Conservation (phyloP, 1,284 basidiomycete species). For the Heterobasidion occidentale region DNA sequence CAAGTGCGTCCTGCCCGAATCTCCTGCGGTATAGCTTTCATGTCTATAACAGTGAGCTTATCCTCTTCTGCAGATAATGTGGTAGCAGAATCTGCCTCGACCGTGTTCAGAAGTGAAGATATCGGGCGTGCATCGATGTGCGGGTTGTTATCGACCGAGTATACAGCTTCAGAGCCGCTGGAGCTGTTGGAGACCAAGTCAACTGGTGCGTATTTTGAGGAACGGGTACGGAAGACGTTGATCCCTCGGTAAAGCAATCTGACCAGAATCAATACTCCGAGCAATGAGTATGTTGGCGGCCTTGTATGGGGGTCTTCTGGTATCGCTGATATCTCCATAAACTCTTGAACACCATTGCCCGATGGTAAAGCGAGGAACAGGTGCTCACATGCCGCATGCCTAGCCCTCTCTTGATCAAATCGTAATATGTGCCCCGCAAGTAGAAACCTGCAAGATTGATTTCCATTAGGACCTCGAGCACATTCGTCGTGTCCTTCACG, state of each 20-base stretch:
- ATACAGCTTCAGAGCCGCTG: background rate
- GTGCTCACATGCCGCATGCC: constrained; percentile 67
- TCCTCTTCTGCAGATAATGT: constrained; percentile 60
- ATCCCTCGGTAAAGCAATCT: constrained; percentile 63
- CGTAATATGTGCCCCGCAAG: constrained; percentile 73
- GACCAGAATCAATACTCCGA: constrained; percentile 70
- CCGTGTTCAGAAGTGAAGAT: constrained; percentile 45
- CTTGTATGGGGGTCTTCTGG: constrained; percentile 64
- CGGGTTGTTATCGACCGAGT: constrained; percentile 32
- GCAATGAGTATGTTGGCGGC: constrained; percentile 78
- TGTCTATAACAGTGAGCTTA: constrained; percentile 54
- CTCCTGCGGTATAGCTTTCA: constrained; percentile 41
- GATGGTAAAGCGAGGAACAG: constrained; percentile 15
- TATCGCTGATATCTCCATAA: constrained; percentile 58
- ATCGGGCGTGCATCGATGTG: constrained; percentile 62
- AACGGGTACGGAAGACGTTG: constrained; percentile 28
- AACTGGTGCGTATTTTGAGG: constrained; percentile 14
- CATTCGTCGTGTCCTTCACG: constrained; percentile 35
- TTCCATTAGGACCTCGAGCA: constrained; percentile 53
- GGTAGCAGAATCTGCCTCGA: constrained; percentile 43
- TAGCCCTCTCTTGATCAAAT: constrained; percentile 63
- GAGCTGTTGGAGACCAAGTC: background rate
- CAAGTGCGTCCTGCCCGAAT: constrained; percentile 66
- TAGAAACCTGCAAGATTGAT: constrained; percentile 81
- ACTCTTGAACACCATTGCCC: background rate